These are phyloP conservation scores for Flaveria bidentis DNA, from an alignment of 129 eudicot species.

Conservation along the genomic window DNA sequence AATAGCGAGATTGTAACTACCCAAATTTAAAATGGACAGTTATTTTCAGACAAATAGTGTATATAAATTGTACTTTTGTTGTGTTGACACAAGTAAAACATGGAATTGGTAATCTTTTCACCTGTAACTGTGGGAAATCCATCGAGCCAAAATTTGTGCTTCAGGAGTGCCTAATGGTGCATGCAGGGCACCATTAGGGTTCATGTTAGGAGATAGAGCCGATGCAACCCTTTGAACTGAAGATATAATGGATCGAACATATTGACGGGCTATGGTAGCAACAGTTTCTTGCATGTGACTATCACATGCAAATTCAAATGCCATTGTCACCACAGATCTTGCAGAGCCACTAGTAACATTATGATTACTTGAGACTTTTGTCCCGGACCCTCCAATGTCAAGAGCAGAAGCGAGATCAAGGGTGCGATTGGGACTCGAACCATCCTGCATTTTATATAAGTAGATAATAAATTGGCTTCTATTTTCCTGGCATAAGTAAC, in stretches of 20 bases:
- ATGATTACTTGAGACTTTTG: slow-evolving; percentile 44
- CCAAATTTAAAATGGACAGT: background rate
- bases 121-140: slow-evolving; percentile 92
- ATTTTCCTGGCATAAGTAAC: too few relatives aligned
- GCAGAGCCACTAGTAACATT: slow-evolving; percentile 41
- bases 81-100: background rate
- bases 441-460: slow-evolving; percentile 48
- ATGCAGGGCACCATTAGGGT: slow-evolving; percentile 55
- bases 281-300: slow-evolving; percentile 94
- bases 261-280: slow-evolving; percentile 89
- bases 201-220: slow-evolving; percentile 75
- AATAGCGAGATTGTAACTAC: background rate
- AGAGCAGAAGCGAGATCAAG: slow-evolving; percentile 96
- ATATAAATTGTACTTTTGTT: background rate
- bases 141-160: slow-evolving; percentile 76
- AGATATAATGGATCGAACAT: slow-evolving; percentile 78
- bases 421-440: slow-evolving; percentile 87
- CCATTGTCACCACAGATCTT: slow-evolving; percentile 87
- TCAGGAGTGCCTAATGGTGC: slow-evolving; percentile 79
- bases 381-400: slow-evolving; percentile 69
- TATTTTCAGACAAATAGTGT: background rate
- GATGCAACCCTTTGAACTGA: slow-evolving; percentile 94
- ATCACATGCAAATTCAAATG: slow-evolving; percentile 92
- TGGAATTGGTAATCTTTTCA: background rate
- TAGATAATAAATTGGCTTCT: too few relatives aligned